Evolutionary conservation across 169 alveolate genomes (phyloP).

Genomic region (Pseudocohnilembus persalinus): DNA sequence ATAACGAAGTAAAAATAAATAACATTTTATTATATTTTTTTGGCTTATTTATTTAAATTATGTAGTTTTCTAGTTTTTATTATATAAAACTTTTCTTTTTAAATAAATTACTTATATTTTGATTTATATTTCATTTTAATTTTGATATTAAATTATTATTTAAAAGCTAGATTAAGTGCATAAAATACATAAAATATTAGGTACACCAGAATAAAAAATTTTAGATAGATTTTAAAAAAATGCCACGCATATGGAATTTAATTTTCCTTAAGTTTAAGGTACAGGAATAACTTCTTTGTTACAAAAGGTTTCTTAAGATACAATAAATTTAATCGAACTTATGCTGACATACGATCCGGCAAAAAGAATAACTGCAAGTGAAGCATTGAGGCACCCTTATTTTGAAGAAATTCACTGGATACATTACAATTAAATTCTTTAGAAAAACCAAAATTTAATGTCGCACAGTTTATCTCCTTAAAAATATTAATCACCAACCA

Average conservation of each 20-base stretch:
- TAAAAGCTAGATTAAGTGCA: constrained; percentile 74
- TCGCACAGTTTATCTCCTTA: not conserved
- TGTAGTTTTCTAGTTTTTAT: too few species aligned
- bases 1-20: constrained; percentile 76
- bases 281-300: constrained; percentile 44
- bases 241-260: constrained; percentile 71
- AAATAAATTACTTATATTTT: not conserved
- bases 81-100: too few species aligned
- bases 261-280: constrained; percentile 70
- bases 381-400: constrained; percentile 54
- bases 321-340: constrained; percentile 53
- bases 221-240: constrained; percentile 71
- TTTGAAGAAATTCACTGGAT: constrained; percentile 43
- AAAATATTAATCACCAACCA: not conserved
- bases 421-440: not conserved
- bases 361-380: constrained; percentile 51
- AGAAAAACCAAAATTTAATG: not conserved
- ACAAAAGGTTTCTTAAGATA: constrained; percentile 39
- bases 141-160: too few species aligned
- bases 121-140: too few species aligned
- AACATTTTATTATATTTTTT: too few species aligned
- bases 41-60: too few species aligned
- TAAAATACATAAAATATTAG: constrained; percentile 85
- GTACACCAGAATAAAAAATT: constrained; percentile 83
- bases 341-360: constrained; percentile 54